Evolutionary conservation across 202 grass and related monocot genomes (phyloP), one percentile per base, ranked within the genome.

Genomic region (Dendrocalamus latiflorus): DNA sequence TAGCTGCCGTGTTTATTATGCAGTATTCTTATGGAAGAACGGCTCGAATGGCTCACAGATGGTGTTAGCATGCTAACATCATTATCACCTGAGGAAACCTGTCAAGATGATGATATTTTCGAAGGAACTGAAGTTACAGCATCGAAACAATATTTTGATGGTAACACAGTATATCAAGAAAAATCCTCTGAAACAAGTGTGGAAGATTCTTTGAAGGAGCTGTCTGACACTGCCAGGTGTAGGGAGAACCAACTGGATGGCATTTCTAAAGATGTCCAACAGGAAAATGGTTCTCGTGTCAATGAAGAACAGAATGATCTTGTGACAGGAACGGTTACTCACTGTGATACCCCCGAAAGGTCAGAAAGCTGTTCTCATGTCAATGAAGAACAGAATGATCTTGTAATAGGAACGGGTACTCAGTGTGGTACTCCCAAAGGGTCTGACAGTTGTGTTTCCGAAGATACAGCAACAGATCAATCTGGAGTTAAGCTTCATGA

Each of bases 11-110:
- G 44, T 57, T 64, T 85, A 64, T 88, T 85, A 63, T 86, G 72
- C 55, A 79, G 96, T 77, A 94, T 99, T 83, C 78, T 99, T 70
- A 92, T 90, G 78, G 96, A 99, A 93, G 96, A 99, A 85, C 94
- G 96, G 41, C 87, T 99, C 0, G 91, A 94, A 65, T 88, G 87
- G 91, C 91, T 99, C 21, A 96, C 91, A 20, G 89, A 99, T 77
- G 93, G 93, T 44, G 43, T 92, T 79, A 89, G 88, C 67, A 88
- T 96, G 83, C 75, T 99, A 86, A 92, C 89, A 86, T 86, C 92
- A 5, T 82, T 96, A 65, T 91, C 89, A 38, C 79, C 82, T 45
- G 89, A 92, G 76, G 96, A 94, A 75, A 77, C 62, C 5, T 89
- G 61, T 70, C 84, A 87, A 36, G 86, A 89, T 76, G 84, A 86